Base-by-base conservation (phyloP, 192 early-diverging fungal species). In the Coemansia sp. region DNA sequence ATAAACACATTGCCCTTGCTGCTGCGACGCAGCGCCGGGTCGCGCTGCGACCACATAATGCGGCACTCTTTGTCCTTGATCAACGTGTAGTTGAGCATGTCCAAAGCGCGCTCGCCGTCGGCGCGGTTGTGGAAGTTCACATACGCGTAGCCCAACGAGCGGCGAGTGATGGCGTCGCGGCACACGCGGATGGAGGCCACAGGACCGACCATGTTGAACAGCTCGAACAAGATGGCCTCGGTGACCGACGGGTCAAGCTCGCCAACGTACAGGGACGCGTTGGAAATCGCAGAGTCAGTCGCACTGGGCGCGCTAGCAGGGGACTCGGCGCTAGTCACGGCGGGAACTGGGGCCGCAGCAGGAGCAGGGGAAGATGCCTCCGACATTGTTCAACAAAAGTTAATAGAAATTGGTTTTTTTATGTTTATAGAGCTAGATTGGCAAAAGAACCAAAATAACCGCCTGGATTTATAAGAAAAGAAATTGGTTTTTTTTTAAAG, bases 21-120 rank as follows among this genome's bases (percentile, higher is more conserved):
- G 61, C 86, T 86, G 69, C 90, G 89, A 82, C 97, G 94, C 69
- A 92, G 82, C 53, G 93, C 87, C 20, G 97, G 97, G 86, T 99
- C 95, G 72, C 97, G 92, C 86, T 99, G 93, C 42, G 94, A 97
- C 95, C 95, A 99, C 97, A 99, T 99, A 84, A 99, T 99, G 69
- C 97, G 93, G 85, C 96, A 96, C 51, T 94, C 85, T 72, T 90
- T 89, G 63, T 89, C 93, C 86, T 94, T 95, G 81, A 99, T 88
- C 74, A 88, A 83, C 64, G 92, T 91, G 85, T 97, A 99, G 91
- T 99, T 99, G 59, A 99, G 86, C 58, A 82, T 73, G 64, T 97
- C 93, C 62, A 99, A 80, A 56, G 97, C 97, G 71, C 90, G 87
- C 82, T 96, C 91, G 60, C 75, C 70, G 79, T 98, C 95, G 49